Evolutionary conservation across 1,284 basidiomycete genomes (phyloP).

Genomic region (Athelia sp.): DNA sequence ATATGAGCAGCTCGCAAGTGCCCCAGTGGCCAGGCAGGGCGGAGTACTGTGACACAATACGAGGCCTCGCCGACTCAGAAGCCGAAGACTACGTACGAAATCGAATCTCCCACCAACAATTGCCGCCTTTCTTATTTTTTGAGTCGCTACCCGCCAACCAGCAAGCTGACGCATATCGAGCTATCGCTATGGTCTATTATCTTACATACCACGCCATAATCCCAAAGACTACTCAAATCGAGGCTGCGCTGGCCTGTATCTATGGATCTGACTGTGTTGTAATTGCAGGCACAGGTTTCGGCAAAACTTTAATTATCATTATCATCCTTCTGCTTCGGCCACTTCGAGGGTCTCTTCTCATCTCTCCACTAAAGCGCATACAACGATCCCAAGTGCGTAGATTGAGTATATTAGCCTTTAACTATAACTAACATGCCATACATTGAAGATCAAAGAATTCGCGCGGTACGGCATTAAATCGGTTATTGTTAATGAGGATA

Average conservation of each 20-base stretch:
- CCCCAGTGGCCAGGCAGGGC: no score
- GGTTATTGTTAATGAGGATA: conserved; percentile 2
- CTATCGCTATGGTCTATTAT: no score
- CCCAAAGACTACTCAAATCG: neutral
- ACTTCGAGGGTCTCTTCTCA: neutral
- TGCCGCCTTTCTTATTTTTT: no score
- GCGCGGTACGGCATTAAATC: neutral
- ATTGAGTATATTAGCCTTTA: neutral
- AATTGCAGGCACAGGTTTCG: conserved; percentile 1
- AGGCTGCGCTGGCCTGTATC: neutral
- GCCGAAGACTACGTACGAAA: no score
- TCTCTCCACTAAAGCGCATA: conserved; percentile 4
- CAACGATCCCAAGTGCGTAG: conserved; percentile 3
- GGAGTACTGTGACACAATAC: no score
- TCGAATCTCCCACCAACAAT: no score
- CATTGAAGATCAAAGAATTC: conserved; percentile 2
- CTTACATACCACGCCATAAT: no score
- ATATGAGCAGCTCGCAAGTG: no score
- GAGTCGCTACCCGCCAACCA: no score
- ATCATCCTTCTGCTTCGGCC: conserved; percentile 2
- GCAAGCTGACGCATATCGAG: no score
- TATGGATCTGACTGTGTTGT: neutral
- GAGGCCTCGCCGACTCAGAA: no score
- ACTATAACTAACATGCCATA: neutral
- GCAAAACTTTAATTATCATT: conserved; percentile 1